Base-by-base conservation (phyloP, 2,329 filamentous ascomycete genomes). In the Phyllosticta capitalensis region DNA sequence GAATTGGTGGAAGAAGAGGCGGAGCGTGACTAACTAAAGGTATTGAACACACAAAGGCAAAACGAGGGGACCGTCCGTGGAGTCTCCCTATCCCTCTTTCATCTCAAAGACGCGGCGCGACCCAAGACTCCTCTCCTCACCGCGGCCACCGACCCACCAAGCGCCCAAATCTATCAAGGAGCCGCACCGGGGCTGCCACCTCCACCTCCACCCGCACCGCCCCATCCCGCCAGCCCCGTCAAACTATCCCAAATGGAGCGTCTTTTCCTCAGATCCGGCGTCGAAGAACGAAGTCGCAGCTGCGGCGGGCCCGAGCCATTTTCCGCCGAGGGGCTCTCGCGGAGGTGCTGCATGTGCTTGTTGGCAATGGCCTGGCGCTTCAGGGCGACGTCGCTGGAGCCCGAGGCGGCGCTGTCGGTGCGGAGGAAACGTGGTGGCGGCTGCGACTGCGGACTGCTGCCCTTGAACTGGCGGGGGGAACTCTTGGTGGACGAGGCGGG, bases 231-330 rank as follows among this genome's bases (percentile, higher is more conserved):
- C 51, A 58, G 54, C 19, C 49, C 56, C 2, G 56, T 58, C 22
- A 58, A 28, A 50, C 51, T 58, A 52, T 58, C 48, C 56, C 56
- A 58, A 52, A 58, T 49, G 9, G 56, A 58, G 24, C 56, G 48
- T 12, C 26, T 52, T 33, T 58, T 58, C 12, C 56, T 28, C 48
- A 58, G n/a, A n/a, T 12, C 54, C 3, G 33, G 52, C n/a, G 56
- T 30, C n/a, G 56, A 58, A 14, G 52, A 22, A 2, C 52, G 55
- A 17, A 33, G 14, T 19, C 28, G 28, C 30, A 52, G 28, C 45
- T 17, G 17, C 28, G 33, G 49, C 19, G 28, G 19, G 19, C 28
- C 22, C 9, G 51, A 38, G 20, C 21, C 17, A 4, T n/a, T n/a
- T n/a, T n/a, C n/a, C n/a, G n/a, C 50, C 30, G 30, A 14, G 3